phyloP scores from a whole-genome alignment of 495 filamentous ascomycete species.

The Annulohypoxylon nitens region DNA sequence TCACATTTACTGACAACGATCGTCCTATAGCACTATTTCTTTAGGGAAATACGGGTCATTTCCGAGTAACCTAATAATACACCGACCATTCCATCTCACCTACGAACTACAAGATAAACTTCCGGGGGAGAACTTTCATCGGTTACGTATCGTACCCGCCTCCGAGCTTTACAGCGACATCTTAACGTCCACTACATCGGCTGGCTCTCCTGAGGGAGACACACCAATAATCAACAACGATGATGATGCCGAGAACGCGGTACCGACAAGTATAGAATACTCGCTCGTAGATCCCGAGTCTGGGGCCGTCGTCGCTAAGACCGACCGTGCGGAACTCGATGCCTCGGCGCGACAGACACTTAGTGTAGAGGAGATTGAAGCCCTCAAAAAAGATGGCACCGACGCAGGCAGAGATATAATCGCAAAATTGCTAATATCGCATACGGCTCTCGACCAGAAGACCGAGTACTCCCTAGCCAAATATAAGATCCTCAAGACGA shows the following conservation, averaged over 20 bases:
- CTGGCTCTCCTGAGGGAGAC: constrained; percentile 49
- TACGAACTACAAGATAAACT: constrained; percentile 84
- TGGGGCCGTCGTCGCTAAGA: constrained; percentile 75
- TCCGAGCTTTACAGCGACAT: constrained; percentile 87
- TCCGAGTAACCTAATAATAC: constrained; percentile 84
- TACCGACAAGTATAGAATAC: constrained; percentile 53
- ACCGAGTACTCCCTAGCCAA: constrained; percentile 93
- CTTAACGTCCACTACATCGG: constrained; percentile 66
- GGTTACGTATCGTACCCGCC: constrained; percentile 82
- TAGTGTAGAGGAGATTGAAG: constrained; percentile 89
- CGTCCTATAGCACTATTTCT: constrained; percentile 74
- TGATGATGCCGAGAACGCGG: constrained; percentile 49
- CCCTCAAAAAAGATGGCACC: constrained; percentile 81
- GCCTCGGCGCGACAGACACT: constrained; percentile 84
- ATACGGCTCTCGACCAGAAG: constrained; percentile 90
- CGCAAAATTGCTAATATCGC: constrained; percentile 84
- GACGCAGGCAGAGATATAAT: constrained; percentile 90
- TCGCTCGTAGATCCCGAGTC: constrained; percentile 60
- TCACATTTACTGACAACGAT: constrained; percentile 33
- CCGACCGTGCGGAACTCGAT: constrained; percentile 83
- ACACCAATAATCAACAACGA: constrained; percentile 51
- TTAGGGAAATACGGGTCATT: constrained; percentile 93
- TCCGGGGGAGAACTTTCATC: constrained; percentile 65
- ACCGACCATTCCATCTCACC: constrained; percentile 89
- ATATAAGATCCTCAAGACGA: constrained; percentile 92